phyloP scores from a whole-genome alignment of 2,329 filamentous ascomycete species.

The Pseudocercospora musae region DNA sequence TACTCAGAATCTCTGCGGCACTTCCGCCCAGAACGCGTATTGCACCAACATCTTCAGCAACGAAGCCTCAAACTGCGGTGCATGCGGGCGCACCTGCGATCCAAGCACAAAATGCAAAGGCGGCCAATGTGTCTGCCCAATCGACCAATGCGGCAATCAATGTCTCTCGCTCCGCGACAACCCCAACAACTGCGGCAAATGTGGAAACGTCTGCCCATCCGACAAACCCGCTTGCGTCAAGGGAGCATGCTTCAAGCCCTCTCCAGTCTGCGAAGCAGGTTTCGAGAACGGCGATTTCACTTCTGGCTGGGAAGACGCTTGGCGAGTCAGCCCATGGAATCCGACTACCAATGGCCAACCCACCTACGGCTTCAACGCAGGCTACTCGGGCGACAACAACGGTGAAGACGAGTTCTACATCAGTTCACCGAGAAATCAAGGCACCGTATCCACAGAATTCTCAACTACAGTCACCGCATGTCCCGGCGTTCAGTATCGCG shows the following conservation, averaged over 20 bases:
- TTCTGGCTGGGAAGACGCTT: too few relatives aligned
- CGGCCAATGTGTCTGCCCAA: constrained; percentile 9
- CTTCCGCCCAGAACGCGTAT: neutral
- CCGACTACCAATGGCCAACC: neutral
- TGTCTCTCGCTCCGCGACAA: constrained; percentile 4
- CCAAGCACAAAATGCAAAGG: constrained; percentile 1
- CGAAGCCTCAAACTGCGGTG: constrained; percentile 11
- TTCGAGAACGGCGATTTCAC: neutral
- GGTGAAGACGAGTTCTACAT: neutral
- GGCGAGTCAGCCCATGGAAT: neutral
- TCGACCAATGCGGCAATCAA: constrained; percentile 4
- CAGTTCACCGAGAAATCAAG: neutral
- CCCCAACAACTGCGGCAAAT: constrained; percentile 10
- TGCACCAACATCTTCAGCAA: constrained; percentile 5
- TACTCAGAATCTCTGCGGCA: neutral
- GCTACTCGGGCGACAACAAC: neutral
- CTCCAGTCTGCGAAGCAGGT: neutral
- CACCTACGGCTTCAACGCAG: neutral
- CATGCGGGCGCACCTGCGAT: constrained; percentile 7
- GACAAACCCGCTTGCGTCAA: constrained; percentile 6
- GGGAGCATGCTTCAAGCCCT: constrained; percentile 8
- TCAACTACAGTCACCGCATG: neutral
- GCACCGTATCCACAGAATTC: neutral
- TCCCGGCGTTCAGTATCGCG: neutral
- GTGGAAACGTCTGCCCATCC: constrained; percentile 2